Evolutionary conservation across 176 grass and related monocot genomes (phyloP), one percentile per base, ranked within the genome.

Genomic region (Bonia amplexicaulis): DNA sequence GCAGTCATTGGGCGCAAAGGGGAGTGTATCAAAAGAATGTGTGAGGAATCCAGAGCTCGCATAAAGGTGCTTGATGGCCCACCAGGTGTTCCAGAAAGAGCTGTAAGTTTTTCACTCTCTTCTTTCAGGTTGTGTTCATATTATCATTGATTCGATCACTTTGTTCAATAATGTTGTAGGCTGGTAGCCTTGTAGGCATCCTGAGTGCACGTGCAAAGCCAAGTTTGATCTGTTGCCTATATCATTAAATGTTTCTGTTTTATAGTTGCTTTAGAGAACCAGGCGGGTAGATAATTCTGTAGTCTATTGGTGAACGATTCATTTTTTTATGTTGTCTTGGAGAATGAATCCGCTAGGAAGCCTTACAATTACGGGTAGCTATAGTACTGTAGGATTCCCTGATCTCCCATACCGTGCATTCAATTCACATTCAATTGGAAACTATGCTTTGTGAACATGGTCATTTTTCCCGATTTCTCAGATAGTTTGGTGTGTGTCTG

Each of bases 21-120:
- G 49, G 97, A 99, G 78, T 92, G 87, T 60, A 99, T 99, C 47
- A 99, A 96, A 69, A 99, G 67, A 80, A 96, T 99, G 88, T 93
- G 91, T 10, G 96, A 99, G 86, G 96, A 99, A 83, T 96, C 96
- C 8, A 94, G 76, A 80, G 88, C 96, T 78, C 93, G 96, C 55
- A 99, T 99, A 44, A 99, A 95, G 90, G 91, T 99, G 59, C 93
- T 99, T 23, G 94, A 99, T 40, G 93, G 86, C 46, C 93, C 96
- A 70, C 93, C 90, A 73, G 88, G 91, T 41, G 90, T 88, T 48
- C 88, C 92, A 44, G 96, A 99, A 86, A 94, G 96, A 94, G 76
- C 85, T 66, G 96, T 99, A 91, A 91, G 93, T 91, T 73, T 76
- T 19, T 37, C 37, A 31, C 27, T 40, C 10, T 68, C 72, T 58